These are phyloP conservation scores for Magnolia officinalis DNA, from an alignment of 164 flowering plant species.

Conservation along the genomic window DNA sequence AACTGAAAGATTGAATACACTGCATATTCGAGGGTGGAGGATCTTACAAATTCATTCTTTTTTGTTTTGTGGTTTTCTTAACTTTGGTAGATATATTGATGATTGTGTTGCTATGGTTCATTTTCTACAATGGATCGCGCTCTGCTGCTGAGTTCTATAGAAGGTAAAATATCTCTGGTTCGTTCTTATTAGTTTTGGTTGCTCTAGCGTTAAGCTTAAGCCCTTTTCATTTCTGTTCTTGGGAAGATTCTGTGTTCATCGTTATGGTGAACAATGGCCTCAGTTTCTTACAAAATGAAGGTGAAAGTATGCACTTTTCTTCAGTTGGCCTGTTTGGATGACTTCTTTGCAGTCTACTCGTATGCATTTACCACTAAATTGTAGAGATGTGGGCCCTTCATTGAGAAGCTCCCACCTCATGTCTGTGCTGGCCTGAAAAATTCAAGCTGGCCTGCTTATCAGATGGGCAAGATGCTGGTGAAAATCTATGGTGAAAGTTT, in stretches of 20 bases:
- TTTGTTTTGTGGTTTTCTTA: conserved; percentile 8
- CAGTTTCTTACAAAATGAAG: not conserved
- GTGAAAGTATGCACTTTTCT: no score
- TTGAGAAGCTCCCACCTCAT: no score
- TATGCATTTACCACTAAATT: no score
- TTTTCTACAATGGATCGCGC: conserved; percentile 40
- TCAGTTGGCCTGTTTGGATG: no score
- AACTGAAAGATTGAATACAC: no score
- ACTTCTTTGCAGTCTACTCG: no score
- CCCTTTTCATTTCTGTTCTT: not conserved
- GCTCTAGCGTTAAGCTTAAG: not conserved
- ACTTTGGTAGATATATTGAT: conserved; percentile 41
- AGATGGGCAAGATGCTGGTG: no score
- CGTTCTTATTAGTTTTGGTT: not conserved
- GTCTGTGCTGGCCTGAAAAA: no score
- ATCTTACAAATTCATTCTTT: not conserved
- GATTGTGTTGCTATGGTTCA: conserved; percentile 52
- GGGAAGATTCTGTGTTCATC: not conserved
- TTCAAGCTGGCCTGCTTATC: no score
- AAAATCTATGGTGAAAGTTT: no score
- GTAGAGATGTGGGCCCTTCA: no score
- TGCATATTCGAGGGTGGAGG: no score
- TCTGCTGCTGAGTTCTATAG: conserved; percentile 36
- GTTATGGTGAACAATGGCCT: not conserved
- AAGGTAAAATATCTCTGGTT: conserved; percentile 27